Base-by-base conservation (phyloP, 176 grass and related monocot species). In the Coix lacrymajobi region DNA sequence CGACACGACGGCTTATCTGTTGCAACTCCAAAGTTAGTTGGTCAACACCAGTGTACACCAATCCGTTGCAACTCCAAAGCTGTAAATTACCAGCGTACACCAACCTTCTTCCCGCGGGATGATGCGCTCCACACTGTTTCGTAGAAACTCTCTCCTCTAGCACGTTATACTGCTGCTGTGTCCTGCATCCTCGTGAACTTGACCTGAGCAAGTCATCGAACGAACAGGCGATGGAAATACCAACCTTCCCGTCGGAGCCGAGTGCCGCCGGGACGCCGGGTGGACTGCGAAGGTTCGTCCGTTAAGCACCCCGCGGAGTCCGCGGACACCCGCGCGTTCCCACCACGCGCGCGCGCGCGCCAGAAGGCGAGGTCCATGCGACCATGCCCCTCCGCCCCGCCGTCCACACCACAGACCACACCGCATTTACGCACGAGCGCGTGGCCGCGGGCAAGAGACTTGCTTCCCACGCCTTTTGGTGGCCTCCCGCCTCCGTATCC, bases 401-500 rank as follows among this genome's bases (percentile, higher is more conserved):
- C 44, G 29, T 75, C 45, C 24, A n/a, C 32, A 5, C 28, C 28
- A 14, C 14, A 17, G 63, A 8, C 10, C 11, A n/a, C 22, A 43
- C 69, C 69, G 69, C 69, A 46, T 71, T 71, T 22, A 31, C 67
- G 24, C 46, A 39, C 34, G 45, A 56, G 31, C 73, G 79, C 73
- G 79, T 70, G 79, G 25, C 39, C 36, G 8, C 34, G 20, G 2
- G 8, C 10, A 36, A 63, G 1, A 14, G 7, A 11, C 73, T 58
- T 79, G 80, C 81, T 72, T 84, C 75, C 57, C 75, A 79, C 75
- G 86, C 81, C 44, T 73, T 82, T 80, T 11, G 19, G 8, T 57
- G 3, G 22, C 17, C 5, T 12, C 0, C n/a, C n/a, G 13, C 11
- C 34, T 62, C 70, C n/a, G 25, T 6, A 19, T 32, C 69, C 20